These are phyloP conservation scores for Fusarium fracticaudum DNA, from an alignment of 2,329 filamentous ascomycete species.

Conservation along the genomic window DNA sequence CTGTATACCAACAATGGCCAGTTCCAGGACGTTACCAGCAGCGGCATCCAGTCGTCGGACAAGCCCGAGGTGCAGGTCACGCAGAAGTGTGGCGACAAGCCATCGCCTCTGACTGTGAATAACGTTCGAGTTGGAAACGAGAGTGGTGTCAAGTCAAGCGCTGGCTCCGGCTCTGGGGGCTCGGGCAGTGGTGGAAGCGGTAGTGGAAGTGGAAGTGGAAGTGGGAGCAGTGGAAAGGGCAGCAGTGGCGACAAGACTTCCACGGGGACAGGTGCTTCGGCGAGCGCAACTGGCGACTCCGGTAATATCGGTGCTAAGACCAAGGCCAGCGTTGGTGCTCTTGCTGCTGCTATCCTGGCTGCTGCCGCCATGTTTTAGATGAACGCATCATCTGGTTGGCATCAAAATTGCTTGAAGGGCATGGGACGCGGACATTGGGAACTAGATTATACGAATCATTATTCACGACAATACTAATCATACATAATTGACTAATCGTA, in stretches of 20 bases:
- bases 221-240: not conserved
- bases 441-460: not conserved
- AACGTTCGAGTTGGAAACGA: slow-evolving; percentile 24
- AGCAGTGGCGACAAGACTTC: slow-evolving; percentile 2
- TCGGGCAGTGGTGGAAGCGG: slow-evolving; percentile 2
- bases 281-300: slow-evolving; percentile 11
- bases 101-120: slow-evolving; percentile 23
- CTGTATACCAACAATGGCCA: slow-evolving; percentile 21
- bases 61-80: slow-evolving; percentile 25
- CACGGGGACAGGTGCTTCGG: slow-evolving; percentile 3
- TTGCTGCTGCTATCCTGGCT: slow-evolving; percentile 15
- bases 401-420: not conserved
- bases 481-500: not conserved
- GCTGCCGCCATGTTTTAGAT: slow-evolving; percentile 4
- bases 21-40: slow-evolving; percentile 27
- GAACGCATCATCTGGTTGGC: not conserved
- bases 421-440: not conserved
- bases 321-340: slow-evolving; percentile 6
- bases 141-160: slow-evolving; percentile 20
- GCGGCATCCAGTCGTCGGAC: slow-evolving; percentile 18
- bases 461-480: slow-evolving; percentile 5
- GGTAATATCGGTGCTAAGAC: slow-evolving; percentile 15
- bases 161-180: slow-evolving; percentile 3
- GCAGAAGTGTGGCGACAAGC: slow-evolving; percentile 19
- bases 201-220: not conserved